These are phyloP conservation scores for Penicillium nordicum DNA, from an alignment of 2,329 filamentous ascomycete species.

Conservation along the genomic window DNA sequence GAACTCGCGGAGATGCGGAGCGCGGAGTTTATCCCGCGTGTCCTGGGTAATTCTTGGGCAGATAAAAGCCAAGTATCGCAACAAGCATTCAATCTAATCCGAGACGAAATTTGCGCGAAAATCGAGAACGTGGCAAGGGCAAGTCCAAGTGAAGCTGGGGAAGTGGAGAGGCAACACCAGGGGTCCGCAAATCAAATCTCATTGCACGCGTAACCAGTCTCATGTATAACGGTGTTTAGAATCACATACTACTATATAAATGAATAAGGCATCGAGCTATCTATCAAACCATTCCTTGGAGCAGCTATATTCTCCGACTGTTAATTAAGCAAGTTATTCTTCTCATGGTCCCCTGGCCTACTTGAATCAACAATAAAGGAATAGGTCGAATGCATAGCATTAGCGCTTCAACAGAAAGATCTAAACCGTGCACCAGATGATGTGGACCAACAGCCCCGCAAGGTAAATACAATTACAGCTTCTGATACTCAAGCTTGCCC, in stretches of 20 bases:
- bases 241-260: not conserved
- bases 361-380: not conserved
- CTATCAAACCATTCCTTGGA: not conserved
- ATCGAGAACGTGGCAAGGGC: constrained; percentile 4
- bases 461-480: constrained; percentile 46
- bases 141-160: constrained; percentile 1
- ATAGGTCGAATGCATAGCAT: constrained; percentile 13
- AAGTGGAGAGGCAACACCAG: constrained; percentile 3
- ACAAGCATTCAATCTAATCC: not conserved
- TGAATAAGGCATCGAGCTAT: not conserved
- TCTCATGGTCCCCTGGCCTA: not conserved
- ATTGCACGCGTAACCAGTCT: constrained; percentile 1
- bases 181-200: constrained; percentile 4
- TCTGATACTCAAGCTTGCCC: constrained; percentile 96
- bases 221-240: not conserved
- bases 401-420: constrained; percentile 10
- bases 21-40: constrained; percentile 4
- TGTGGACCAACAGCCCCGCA: constrained; percentile 5
- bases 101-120: not conserved
- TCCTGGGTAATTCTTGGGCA: not conserved
- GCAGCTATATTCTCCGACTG: not conserved
- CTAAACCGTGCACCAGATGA: constrained; percentile 10
- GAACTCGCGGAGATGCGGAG: constrained; percentile 8
- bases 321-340: not conserved
- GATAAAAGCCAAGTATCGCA: not conserved